Conservation (phyloP, 1,139 yeast species). For the Spencermartinsiella ligniputridi region DNA sequence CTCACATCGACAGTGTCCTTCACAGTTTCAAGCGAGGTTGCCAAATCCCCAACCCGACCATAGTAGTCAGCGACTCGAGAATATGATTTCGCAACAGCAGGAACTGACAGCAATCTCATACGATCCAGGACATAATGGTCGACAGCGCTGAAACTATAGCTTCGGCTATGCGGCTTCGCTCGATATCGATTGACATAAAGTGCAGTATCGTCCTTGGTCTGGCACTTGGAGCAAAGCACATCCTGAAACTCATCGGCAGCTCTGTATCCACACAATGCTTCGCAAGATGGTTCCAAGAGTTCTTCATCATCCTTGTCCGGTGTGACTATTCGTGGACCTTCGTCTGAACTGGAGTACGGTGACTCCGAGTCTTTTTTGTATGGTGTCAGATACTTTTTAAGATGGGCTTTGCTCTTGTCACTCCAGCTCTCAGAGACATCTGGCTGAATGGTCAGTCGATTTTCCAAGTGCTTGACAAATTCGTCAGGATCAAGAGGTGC, state of each 20-base stretch:
- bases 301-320: neutral
- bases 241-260: neutral
- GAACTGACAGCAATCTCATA: neutral
- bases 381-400: neutral
- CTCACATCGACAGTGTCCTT: constrained; percentile 5
- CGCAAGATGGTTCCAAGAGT: too few relatives aligned
- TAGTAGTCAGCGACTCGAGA: neutral
- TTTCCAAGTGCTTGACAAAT: neutral
- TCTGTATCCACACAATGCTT: too few relatives aligned
- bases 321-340: neutral
- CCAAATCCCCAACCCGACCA: neutral
- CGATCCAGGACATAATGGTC: neutral
- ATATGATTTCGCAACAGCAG: neutral
- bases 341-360: neutral
- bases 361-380: neutral
- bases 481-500: neutral
- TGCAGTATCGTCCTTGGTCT: neutral
- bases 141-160: constrained; percentile 1
- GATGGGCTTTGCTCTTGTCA: neutral
- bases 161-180: neutral
- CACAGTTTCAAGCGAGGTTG: neutral
- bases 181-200: neutral
- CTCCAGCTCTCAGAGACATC: neutral
- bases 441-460: neutral
- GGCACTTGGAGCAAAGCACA: neutral